Evolutionary conservation across 257 asterid genomes (phyloP), one percentile per base, ranked within the genome.

Genomic region (Rubia yunnanensis): DNA sequence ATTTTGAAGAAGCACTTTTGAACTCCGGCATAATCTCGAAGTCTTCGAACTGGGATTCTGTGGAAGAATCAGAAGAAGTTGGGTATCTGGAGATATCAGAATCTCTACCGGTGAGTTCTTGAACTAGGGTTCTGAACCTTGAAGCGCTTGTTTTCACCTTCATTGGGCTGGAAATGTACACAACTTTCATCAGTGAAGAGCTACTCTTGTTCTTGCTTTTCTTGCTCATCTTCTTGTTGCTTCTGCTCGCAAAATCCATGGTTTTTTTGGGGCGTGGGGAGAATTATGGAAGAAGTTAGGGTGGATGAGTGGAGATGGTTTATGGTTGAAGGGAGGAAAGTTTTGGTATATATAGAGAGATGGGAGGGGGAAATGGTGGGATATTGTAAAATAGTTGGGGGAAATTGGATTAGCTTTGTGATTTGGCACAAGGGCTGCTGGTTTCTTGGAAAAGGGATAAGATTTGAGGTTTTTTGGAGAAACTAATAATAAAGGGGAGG

Each of bases 141-240:
- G 95, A 65, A 1, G 88, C 86, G 69, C 88, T 87, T 1, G 95
- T 87, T 69, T 82, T 72, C 14, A 89, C 97, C 76, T 82, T 87
- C 97, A 89, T 87, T 0, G 97, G 97, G 27, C 76, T 87, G 5
- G 95, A 89, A 64, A 89, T 89, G 83, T 89, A 89, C 27, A 85
- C 94, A 7, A 89, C 95, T 79, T 87, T 87, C 24, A 87, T 75
- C 0, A 83, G 63, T 2, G 75, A 55, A 9, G 52, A 44, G 65
- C 48, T 30, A 38, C 60, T 53, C 61, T 68, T 63, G 44, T 4
- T 80, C 64, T 53, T 71, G 75, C 46, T 65, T 75, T 70, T 77
- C 75, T 39, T 36, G 22, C 58, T 41, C 72, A 56, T 56, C 62
- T 57, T 24, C 61, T 57, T 57, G 59, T n/a, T 53, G 59, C 70